Conservation (phyloP, 192 early-diverging fungal genomes). For the Gaertneriomyces sp. region DNA sequence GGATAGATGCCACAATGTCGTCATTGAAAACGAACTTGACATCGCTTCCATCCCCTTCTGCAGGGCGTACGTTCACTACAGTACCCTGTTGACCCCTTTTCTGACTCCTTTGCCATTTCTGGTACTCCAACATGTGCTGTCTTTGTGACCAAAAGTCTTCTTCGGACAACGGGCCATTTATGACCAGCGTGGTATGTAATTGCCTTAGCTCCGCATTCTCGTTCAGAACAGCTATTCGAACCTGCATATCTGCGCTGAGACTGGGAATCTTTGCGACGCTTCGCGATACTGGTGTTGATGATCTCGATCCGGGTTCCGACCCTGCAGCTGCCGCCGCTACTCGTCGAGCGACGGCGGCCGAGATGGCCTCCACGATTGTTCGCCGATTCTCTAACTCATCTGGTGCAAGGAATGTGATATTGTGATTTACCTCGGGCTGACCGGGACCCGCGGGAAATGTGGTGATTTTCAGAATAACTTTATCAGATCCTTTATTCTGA, state of each 20-base stretch:
- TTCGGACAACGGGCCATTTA: slow-evolving; percentile 71
- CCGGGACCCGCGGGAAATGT: slow-evolving; percentile 47
- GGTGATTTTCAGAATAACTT: slow-evolving; percentile 56
- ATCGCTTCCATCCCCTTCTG: slow-evolving; percentile 68
- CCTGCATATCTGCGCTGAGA: slow-evolving; percentile 49
- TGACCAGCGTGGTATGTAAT: slow-evolving; percentile 76
- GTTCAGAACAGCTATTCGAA: slow-evolving; percentile 59
- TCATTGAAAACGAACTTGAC: slow-evolving; percentile 83
- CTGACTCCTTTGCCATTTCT: slow-evolving; percentile 64
- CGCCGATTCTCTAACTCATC: slow-evolving; percentile 46
- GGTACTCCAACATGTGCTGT: slow-evolving; percentile 70
- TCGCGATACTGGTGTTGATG: neutral
- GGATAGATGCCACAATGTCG: slow-evolving; percentile 85
- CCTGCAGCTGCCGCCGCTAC: neutral
- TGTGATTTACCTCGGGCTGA: slow-evolving; percentile 36
- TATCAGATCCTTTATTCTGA: slow-evolving; percentile 30
- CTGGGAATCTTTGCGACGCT: slow-evolving; percentile 35
- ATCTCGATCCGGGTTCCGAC: neutral
- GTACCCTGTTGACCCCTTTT: slow-evolving; percentile 79
- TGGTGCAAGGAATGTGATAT: slow-evolving; percentile 44
- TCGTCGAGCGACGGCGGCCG: slow-evolving; percentile 37
- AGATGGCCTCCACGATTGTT: slow-evolving; percentile 45
- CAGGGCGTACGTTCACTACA: slow-evolving; percentile 51
- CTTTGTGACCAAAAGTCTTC: slow-evolving; percentile 92
- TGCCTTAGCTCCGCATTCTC: slow-evolving; percentile 63